A percentile compares a stretch with the other conserved stretches of the same genome.
Conservation (phyloP, 1,139 yeast species). For the Yamadazyma epiphylla region DNA sequence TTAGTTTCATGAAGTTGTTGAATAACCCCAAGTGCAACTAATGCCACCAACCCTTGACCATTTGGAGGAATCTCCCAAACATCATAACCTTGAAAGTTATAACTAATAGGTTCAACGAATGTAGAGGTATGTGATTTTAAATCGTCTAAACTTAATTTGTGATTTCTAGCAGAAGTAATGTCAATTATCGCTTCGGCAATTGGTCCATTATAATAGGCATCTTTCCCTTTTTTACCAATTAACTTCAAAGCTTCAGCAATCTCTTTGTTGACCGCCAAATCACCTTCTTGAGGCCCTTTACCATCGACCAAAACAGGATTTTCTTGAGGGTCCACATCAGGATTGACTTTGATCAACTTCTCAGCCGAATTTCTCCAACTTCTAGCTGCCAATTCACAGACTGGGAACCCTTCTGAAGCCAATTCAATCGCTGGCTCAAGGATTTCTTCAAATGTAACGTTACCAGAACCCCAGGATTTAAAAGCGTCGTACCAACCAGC, state of each 20-base stretch:
- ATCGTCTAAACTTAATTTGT: conserved; percentile 55
- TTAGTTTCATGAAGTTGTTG: conserved; percentile 49
- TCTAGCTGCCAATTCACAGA: conserved; percentile 54
- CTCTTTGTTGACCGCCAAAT: conserved; percentile 48
- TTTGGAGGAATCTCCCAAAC: conserved; percentile 81
- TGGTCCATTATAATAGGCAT: conserved; percentile 66
- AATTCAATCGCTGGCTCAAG: conserved; percentile 68
- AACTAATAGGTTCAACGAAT: conserved; percentile 56
- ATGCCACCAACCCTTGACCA: conserved; percentile 75
- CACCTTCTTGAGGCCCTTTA: conserved; percentile 55
- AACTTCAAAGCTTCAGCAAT: conserved; percentile 52
- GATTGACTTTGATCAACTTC: conserved; percentile 37
- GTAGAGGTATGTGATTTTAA: conserved; percentile 51
- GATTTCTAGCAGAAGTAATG: conserved; percentile 50
- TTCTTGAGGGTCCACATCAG: conserved; percentile 20
- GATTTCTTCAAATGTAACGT: conserved; percentile 54
- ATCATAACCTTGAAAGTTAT: conserved; percentile 41
- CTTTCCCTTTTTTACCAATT: conserved; percentile 56
- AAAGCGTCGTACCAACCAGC: conserved; percentile 42
- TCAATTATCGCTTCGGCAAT: conserved; percentile 64
- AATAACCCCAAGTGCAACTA: conserved; percentile 66
- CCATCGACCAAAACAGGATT: conserved; percentile 29
- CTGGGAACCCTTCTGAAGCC: conserved; percentile 66
- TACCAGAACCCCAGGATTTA: conserved; percentile 71
- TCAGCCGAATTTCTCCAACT: conserved; percentile 45